Base-by-base conservation (phyloP, 495 filamentous ascomycete species). In the Lasiosphaeria hispida region DNA sequence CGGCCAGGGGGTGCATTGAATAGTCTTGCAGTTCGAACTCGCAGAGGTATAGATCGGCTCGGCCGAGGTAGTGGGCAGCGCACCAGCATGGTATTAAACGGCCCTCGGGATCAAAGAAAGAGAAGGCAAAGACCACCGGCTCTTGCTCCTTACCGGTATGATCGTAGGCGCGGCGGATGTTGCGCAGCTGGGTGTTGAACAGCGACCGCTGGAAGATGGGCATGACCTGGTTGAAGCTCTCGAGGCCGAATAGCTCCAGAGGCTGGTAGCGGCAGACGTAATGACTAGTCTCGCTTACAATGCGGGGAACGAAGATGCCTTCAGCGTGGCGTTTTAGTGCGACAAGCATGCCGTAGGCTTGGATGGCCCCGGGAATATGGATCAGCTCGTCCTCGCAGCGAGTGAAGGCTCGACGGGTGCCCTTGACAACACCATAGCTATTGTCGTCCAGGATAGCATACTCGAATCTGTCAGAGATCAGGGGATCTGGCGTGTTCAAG, bases 1-100 rank as follows among this genome's bases (percentile, higher is more conserved):
- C 51, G 39, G 58, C 38, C 37, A 56, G n/a, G 4, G 64, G 64
- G 53, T 66, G 64, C 47, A 50, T 41, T 37, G 54, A 55, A 43
- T 59, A 63, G 38, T 66, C 61, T 30, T 66, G 64, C 30, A 66
- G 47, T 41, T 66, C 64, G n/a, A 66, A 66, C 36, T 66, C 64
- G 52, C 64, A 66, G n/a, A 66, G 18, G 10, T 61, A 66, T 11
- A 66, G 57, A 41, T 62, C 61, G 17, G 38, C 14, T 4, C 59
- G 44, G 14, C 58, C 61, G 6, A 61, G 50, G 41, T 66, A 66
- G 40, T 66, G 64, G 13, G 62, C 64, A 8, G 64, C 64, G 14
- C 64, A 66, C 64, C 64, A 66, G 23, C 61, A 63, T 0, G 61
- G 64, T 15, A 66, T 40, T 17, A 66, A 13, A 4, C 53, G 58